A percentile compares a stretch with the other conserved stretches of the same genome.
phyloP scores from a whole-genome alignment of 2,329 filamentous ascomycete species.

The Periconia macrospinosa region DNA sequence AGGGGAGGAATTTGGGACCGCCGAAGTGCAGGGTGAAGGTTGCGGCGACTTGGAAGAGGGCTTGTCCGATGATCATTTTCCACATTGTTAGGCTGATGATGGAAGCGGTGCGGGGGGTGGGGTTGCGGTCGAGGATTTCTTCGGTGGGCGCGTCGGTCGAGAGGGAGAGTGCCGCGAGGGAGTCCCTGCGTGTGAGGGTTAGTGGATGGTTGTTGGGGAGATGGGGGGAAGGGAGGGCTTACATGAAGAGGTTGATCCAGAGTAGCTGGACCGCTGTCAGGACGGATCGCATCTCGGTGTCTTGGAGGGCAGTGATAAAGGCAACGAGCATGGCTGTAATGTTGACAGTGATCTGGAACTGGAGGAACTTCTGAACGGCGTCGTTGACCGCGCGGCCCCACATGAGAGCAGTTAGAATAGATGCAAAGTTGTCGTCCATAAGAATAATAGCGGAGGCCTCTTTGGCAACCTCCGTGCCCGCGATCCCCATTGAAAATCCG shows the following conservation, averaged over 20 bases:
- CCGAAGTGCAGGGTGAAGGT: slow-evolving; percentile 64
- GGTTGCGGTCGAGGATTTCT: slow-evolving; percentile 89
- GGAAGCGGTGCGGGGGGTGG: slow-evolving; percentile 83
- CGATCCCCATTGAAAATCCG: slow-evolving; percentile 80
- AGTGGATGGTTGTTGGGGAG: background rate
- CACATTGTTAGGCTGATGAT: slow-evolving; percentile 67
- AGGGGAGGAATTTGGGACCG: slow-evolving; percentile 58
- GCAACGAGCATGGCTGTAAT: slow-evolving; percentile 68
- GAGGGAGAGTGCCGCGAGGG: slow-evolving; percentile 88
- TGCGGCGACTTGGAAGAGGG: slow-evolving; percentile 60
- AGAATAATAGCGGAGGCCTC: slow-evolving; percentile 80
- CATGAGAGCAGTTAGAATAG: slow-evolving; percentile 76
- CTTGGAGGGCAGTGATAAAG: slow-evolving; percentile 65
- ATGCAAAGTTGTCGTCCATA: slow-evolving; percentile 84
- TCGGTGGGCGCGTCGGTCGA: slow-evolving; percentile 95
- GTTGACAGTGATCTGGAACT: slow-evolving; percentile 71
- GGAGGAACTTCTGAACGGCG: slow-evolving; percentile 38
- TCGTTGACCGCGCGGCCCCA: slow-evolving; percentile 60
- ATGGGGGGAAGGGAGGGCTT: slow-evolving; percentile 1
- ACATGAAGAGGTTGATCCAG: slow-evolving; percentile 71
- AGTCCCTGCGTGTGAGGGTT: slow-evolving; percentile 57
- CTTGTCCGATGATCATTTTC: slow-evolving; percentile 67
- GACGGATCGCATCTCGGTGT: slow-evolving; percentile 58
- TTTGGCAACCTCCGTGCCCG: slow-evolving; percentile 78
- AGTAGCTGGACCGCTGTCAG: slow-evolving; percentile 68